These are phyloP conservation scores for Capsicum chinense DNA, from an alignment of 257 asterid species.

Conservation along the genomic window DNA sequence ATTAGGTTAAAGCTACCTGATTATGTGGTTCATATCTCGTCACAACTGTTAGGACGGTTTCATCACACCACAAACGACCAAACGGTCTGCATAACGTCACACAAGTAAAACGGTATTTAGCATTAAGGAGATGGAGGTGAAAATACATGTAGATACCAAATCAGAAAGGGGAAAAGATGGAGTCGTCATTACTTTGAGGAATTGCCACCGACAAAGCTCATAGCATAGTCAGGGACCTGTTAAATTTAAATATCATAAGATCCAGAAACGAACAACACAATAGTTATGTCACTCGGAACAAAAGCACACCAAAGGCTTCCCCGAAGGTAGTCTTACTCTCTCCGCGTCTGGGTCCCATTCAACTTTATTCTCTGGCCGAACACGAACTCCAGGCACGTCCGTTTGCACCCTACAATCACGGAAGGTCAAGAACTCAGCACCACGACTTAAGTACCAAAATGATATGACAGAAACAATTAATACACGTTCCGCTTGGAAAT, in stretches of 20 bases:
- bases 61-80: constrained; percentile 48
- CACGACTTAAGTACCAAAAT: not conserved
- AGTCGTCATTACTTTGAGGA: constrained; percentile 42
- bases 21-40: constrained; percentile 51
- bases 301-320: constrained; percentile 46
- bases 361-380: constrained; percentile 34
- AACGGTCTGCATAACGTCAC: constrained; percentile 42
- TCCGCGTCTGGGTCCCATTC: constrained; percentile 36
- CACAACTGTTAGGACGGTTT: constrained; percentile 51
- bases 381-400: constrained; percentile 45
- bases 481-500: constrained; percentile 46
- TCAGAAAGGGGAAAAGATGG: not conserved
- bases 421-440: not conserved
- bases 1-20: constrained; percentile 38
- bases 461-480: not conserved
- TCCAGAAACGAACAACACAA: not conserved
- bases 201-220: constrained; percentile 41
- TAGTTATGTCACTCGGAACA: not conserved
- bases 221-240: constrained; percentile 54
- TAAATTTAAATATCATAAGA: not conserved
- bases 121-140: not conserved
- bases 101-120: not conserved
- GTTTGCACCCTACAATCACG: constrained; percentile 43
- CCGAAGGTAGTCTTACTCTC: constrained; percentile 34
- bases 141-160: not conserved